These are phyloP conservation scores for Mucor piriformis DNA, from an alignment of 371 early-diverging fungal species.

Conservation along the genomic window DNA sequence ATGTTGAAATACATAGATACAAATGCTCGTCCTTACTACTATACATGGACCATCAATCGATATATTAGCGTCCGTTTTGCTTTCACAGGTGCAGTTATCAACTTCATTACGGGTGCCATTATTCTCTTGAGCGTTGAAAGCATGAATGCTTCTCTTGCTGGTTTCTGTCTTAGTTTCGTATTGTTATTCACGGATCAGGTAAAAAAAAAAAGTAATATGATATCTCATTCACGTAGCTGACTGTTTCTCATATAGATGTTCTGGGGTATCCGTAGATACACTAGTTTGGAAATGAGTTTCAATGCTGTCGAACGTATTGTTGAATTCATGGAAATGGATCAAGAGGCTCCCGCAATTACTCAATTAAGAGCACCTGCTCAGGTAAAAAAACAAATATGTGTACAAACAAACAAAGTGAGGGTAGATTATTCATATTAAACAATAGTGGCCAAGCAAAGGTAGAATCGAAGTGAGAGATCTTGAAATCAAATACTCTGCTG, in stretches of 20 bases:
- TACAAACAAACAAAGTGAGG: conserved; percentile 15
- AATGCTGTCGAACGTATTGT: conserved; percentile 86
- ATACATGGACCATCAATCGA: conserved; percentile 65
- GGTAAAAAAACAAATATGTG: not conserved
- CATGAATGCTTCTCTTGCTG: conserved; percentile 73
- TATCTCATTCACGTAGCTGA: not conserved
- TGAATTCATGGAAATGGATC: conserved; percentile 77
- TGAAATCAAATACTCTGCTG: conserved; percentile 63
- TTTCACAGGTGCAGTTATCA: conserved; percentile 63
- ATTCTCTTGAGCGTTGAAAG: conserved; percentile 46
- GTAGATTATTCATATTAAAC: not conserved
- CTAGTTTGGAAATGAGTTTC: conserved; percentile 81
- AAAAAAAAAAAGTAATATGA: not conserved
- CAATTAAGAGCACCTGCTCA: conserved; percentile 56
- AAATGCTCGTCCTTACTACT: conserved; percentile 73
- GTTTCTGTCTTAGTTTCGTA: conserved; percentile 76
- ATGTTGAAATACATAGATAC: conserved; percentile 56
- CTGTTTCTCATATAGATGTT: conserved; percentile 38
- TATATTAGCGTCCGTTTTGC: conserved; percentile 82
- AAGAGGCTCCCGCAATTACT: conserved; percentile 71
- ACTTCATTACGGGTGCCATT: conserved; percentile 60
- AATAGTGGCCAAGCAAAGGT: conserved; percentile 67
- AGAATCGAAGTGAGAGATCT: conserved; percentile 61
- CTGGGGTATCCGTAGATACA: conserved; percentile 72
- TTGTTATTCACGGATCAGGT: conserved; percentile 66